Evolutionary conservation across 257 asterid species (phyloP).

Genomic region (Petunia secreta): DNA sequence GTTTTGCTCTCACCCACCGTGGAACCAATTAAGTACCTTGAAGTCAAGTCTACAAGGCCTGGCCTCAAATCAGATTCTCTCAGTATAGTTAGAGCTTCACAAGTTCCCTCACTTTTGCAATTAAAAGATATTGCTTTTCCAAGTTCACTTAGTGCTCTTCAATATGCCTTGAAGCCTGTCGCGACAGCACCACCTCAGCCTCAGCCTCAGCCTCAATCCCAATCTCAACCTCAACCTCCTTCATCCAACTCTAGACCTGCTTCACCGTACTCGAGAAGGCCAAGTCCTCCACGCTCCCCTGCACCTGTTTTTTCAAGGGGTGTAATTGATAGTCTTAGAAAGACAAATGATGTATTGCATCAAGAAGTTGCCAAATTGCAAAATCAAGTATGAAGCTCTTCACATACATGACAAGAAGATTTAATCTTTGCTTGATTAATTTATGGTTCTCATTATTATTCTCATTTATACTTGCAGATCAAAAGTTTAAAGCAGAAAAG

Average conservation of each 20-base stretch:
- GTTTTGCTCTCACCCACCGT: slow-evolving; percentile 63
- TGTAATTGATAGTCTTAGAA: slow-evolving; percentile 74
- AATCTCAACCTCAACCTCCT: slow-evolving; percentile 47
- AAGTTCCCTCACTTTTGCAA: slow-evolving; percentile 86
- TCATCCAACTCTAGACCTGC: slow-evolving; percentile 66
- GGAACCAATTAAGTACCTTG: slow-evolving; percentile 88
- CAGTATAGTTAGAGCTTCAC: slow-evolving; percentile 78
- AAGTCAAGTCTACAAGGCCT: slow-evolving; percentile 59
- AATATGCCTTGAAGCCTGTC: slow-evolving; percentile 73
- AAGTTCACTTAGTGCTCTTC: slow-evolving; percentile 90
- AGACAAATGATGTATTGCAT: slow-evolving; percentile 67
- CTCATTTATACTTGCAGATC: slow-evolving; percentile 43
- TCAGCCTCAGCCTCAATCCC: slow-evolving; percentile 44
- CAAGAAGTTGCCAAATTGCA: slow-evolving; percentile 80
- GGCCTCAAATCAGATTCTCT: slow-evolving; percentile 50
- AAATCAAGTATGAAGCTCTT: slow-evolving; percentile 54
- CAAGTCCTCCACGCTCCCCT: slow-evolving; percentile 83
- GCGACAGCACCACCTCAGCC: slow-evolving; percentile 45
- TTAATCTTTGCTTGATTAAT: neutral
- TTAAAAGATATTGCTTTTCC: slow-evolving; percentile 91
- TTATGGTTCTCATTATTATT: slow-evolving; percentile 22
- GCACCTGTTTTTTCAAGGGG: slow-evolving; percentile 85
- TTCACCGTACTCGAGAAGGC: slow-evolving; percentile 89
- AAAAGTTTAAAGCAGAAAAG: slow-evolving; percentile 66
- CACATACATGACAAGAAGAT: neutral